Base-by-base conservation (phyloP, 768 basidiomycete species). In the Lactarius akahatsu region DNA sequence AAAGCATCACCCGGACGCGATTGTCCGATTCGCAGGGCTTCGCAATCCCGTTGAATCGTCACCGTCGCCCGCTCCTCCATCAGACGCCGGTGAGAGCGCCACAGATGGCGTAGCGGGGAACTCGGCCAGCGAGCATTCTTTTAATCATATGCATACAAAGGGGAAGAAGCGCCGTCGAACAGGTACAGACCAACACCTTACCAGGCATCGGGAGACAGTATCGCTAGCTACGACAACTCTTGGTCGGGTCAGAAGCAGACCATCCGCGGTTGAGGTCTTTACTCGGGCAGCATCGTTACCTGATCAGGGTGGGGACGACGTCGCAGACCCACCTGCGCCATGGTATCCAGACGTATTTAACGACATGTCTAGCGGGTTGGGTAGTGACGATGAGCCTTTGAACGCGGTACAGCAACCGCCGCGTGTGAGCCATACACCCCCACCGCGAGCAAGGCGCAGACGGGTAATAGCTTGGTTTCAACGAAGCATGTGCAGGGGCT, bases 1-100 rank as follows among this genome's bases (percentile, higher is more conserved):
- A 68, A 79, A 78, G 36, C 69, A 73, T 0, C 82, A 81, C 67
- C 90, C 89, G 3, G 91, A 91, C 26, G 90, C 90, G 1, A 84
- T 91, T 52, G 80, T 92, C 55, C 85, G 83, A 63, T 63, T 80
- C 30, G 75, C 72, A 57, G 80, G 79, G 71, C 78, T 79, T 41
- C 65, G n/a, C 9, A 67, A 45, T 47, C 26, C 72, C 41, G n/a
- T 73, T 68, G 36, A 72, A 63, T 32, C 71, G 23, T 43, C 59
- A 55, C n/a, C 61, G 23, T 18, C 70, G 59, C 13, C 67, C 26
- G 50, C 50, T 59, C 34, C 54, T 11, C 34, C 54, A 11, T 50
- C 61, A 26, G 43, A 36, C 18, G 61, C 55, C 10, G 41, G 52
- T n/a, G 64, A 58, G 28, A 32, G 32, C 32, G 62, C 38, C 15